Evolutionary conservation across 495 filamentous ascomycete species (phyloP).

Genomic region (Talaromyces thailandensis): DNA sequence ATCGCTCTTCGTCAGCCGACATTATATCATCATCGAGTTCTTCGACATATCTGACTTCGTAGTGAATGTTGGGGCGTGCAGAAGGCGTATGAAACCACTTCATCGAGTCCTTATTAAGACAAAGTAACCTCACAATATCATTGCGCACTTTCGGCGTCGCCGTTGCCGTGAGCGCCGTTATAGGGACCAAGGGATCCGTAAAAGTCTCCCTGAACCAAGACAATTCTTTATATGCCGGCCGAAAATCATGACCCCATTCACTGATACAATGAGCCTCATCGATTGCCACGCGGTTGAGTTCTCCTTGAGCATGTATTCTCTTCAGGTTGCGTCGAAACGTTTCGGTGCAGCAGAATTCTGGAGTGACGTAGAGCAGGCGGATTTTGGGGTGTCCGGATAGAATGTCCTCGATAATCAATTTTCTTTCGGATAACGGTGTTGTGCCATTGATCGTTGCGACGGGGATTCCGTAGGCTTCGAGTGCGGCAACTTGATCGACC

Average conservation of each 20-base stretch:
- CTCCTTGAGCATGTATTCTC: slow-evolving; percentile 68
- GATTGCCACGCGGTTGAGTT: slow-evolving; percentile 77
- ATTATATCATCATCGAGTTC: slow-evolving; percentile 32
- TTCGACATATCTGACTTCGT: slow-evolving; percentile 79
- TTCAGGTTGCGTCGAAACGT: slow-evolving; percentile 66
- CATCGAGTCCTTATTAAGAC: slow-evolving; percentile 50
- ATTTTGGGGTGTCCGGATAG: slow-evolving; percentile 77
- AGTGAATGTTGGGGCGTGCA: slow-evolving; percentile 77
- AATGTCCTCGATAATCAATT: slow-evolving; percentile 67
- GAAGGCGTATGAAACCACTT: slow-evolving; percentile 74
- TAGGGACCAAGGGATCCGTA: slow-evolving; percentile 72
- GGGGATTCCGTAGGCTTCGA: slow-evolving; percentile 62
- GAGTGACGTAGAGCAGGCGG: slow-evolving; percentile 86
- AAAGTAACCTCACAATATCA: slow-evolving; percentile 71
- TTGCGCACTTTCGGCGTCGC: slow-evolving; percentile 69
- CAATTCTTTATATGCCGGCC: slow-evolving; percentile 83
- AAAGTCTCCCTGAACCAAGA: slow-evolving; percentile 73
- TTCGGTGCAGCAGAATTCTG: slow-evolving; percentile 74
- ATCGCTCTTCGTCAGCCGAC: slow-evolving; percentile 29
- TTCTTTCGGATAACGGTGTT: slow-evolving; percentile 52
- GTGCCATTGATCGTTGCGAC: slow-evolving; percentile 85
- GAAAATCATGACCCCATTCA: slow-evolving; percentile 98
- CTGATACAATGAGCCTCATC: slow-evolving; percentile 97
- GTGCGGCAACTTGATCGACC: slow-evolving; percentile 85
- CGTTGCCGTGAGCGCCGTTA: slow-evolving; percentile 87